Evolutionary conservation across 495 filamentous ascomycete species (phyloP), one percentile per base, ranked within the genome.

Genomic region (Neurospora pannonica): DNA sequence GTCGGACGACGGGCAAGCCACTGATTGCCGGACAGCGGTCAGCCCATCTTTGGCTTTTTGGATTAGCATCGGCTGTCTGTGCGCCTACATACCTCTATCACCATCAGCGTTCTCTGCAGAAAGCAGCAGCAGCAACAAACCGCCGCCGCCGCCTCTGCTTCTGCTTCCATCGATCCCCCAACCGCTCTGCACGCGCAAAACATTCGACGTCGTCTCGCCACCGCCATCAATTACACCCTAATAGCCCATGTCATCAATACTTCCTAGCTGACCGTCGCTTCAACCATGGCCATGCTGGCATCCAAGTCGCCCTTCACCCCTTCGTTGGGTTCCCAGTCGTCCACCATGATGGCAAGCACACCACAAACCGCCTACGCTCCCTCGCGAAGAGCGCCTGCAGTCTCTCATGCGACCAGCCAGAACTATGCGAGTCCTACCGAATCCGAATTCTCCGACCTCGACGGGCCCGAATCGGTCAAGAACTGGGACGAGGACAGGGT

Each of bases 401-500:
- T 89, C 70, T 85, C 86, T 67, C 85, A 67, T 67, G 54, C 87
- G 75, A 78, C 91, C 62, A 89, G 89, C 78, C 90, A 91, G 72
- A 85, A 88, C 54, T 97, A 93, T 75, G 85, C 90, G 24, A 97
- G 93, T 81, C 95, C 96, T 39, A 97, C 96, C 31, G 94, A 97
- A 79, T 97, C 94, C 21, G 95, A 98, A 77, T 97, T 97, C 81
- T 96, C 94, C n/a, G 95, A 97, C 75, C 81, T 83, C 54, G 84
- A 86, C 28, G 80, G 84, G n/a, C 84, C 84, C 62, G 86, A 87
- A 71, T 83, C 84, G n/a, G 86, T 87, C 71, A 88, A 86, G 83
- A 86, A 87, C 78, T 99, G 96, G 96, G 93, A 97, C 81, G 96
- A 98, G 84, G 92, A 93, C 75, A 89, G 89, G 76, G 96, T 99